Evolutionary conservation across 495 filamentous ascomycete genomes (phyloP), one percentile per base, ranked within the genome.

Genomic region (Penicillium arizonense): DNA sequence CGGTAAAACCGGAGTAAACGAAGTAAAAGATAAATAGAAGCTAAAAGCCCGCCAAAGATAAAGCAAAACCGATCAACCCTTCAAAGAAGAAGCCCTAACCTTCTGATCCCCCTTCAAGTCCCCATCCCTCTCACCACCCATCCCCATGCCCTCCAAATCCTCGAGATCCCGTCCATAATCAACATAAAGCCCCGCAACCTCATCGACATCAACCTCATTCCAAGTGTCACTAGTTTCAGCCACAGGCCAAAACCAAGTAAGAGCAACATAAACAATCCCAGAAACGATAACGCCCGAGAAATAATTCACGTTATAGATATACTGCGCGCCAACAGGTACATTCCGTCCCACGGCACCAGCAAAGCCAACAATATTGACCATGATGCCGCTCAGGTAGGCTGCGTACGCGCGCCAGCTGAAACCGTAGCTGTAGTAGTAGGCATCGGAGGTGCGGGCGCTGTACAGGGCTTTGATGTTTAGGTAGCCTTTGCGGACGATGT

Each of bases 311-410:
- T 88, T 87, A 75, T 95, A 97, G 51, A 96, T 84, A 64, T 95
- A 95, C 10, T 82, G 82, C 1, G 92, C 92, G 5, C 89, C 91
- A 20, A 86, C 77, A 16, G 83, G 83, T 0, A 94, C 91, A 1
- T 85, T 75, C 4, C 71, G 69, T 2, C 89, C 89, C 20, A 96
- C 84, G 0, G 88, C 90, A 1, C 90, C 91, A 1, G 82, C 91
- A 55, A 97, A 96, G 0, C 92, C 92, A 20, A 96, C 90, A 38
- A 97, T 87, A 64, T 96, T 97, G 82, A 95, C 85, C 2, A 96
- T 65, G 59, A 97, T 94, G 2, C 92, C 92, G 7, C 81, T 74
- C 46, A 97, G 80, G 66, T 96, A 96, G 1, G 92, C 88, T 4
- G 76, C 78, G 62, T 95, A 96, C 8, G 82, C 92, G 13, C 89